Evolutionary conservation across 23 red algal genomes (phyloP).

Genomic region (Gracilaria domingensis): DNA sequence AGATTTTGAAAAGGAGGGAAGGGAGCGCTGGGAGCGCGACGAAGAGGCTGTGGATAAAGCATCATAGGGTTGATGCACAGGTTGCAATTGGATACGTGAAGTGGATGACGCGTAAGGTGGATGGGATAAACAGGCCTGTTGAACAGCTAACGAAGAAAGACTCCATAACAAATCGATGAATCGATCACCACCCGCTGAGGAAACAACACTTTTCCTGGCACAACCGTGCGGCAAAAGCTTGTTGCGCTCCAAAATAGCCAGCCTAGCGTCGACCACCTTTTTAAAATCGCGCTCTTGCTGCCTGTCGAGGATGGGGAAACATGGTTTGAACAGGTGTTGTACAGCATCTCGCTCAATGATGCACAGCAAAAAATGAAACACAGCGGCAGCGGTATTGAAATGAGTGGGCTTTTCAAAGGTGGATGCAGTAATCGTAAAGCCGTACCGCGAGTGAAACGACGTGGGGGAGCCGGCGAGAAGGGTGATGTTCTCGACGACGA

Average conservation of each 20-base stretch:
- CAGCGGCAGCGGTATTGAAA: conserved; percentile 25
- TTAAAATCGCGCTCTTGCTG: conserved; percentile 75
- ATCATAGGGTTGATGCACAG: background rate
- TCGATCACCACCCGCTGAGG: conserved; percentile 43
- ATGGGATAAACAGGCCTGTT: conserved; percentile 54
- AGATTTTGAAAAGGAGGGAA: background rate
- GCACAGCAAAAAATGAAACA: conserved; percentile 64
- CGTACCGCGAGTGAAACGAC: conserved; percentile 54
- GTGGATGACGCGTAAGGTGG: conserved; percentile 35
- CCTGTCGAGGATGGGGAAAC: conserved; percentile 71
- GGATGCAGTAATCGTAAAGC: conserved; percentile 21
- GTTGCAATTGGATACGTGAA: conserved; percentile 2
- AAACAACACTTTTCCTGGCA: conserved; percentile 62
- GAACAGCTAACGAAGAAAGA: conserved; percentile 41
- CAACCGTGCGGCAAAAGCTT: conserved; percentile 61
- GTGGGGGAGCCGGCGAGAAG: conserved; percentile 47
- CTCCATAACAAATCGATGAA: conserved; percentile 59
- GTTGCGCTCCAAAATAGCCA: conserved; percentile 38
- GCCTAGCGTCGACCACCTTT: conserved; percentile 48
- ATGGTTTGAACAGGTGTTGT: conserved; percentile 36
- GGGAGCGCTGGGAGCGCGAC: conserved; percentile 29
- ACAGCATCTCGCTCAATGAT: conserved; percentile 32
- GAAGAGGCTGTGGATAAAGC: conserved; percentile 5
- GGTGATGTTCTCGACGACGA: conserved; percentile 66
- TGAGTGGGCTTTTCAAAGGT: conserved; percentile 52